Evolutionary conservation across 208 protist genomes (phyloP).

Genomic region (Strigomonas culicis): DNA sequence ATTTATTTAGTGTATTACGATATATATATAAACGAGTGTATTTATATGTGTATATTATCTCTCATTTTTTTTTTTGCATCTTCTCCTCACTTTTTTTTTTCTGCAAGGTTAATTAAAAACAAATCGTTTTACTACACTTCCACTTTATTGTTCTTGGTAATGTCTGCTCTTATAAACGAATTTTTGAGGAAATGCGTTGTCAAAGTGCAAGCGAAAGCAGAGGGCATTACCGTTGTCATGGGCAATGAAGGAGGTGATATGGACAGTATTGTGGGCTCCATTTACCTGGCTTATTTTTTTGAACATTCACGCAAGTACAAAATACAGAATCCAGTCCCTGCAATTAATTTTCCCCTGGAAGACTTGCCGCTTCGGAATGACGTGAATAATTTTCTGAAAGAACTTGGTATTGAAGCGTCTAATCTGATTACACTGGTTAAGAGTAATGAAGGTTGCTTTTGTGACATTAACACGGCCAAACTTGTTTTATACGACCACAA

Average conservation of each 20-base stretch:
- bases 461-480: conserved; percentile 29
- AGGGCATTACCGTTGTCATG: conserved; percentile 46
- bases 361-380: conserved; percentile 78
- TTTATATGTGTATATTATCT: neutral
- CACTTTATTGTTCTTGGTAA: conserved; percentile 13
- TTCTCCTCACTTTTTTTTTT: neutral
- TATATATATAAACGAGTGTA: neutral
- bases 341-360: conserved; percentile 70
- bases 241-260: conserved; percentile 88
- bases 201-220: conserved; percentile 14
- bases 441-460: conserved; percentile 18
- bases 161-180: conserved; percentile 56
- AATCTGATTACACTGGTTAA: conserved; percentile 40
- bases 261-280: conserved; percentile 82
- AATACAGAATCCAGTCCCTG: conserved; percentile 45
- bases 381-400: conserved; percentile 47
- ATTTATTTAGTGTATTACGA: neutral
- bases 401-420: conserved; percentile 34
- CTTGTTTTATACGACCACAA: conserved; percentile 88
- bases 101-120: neutral
- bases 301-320: conserved; percentile 27
- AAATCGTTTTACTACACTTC: conserved; percentile 10
- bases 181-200: conserved; percentile 46
- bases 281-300: conserved; percentile 74
- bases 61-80: conserved; percentile 19